Evolutionary conservation across 1,284 basidiomycete genomes (phyloP).

Genomic region (Ceratobasidium sp.): DNA sequence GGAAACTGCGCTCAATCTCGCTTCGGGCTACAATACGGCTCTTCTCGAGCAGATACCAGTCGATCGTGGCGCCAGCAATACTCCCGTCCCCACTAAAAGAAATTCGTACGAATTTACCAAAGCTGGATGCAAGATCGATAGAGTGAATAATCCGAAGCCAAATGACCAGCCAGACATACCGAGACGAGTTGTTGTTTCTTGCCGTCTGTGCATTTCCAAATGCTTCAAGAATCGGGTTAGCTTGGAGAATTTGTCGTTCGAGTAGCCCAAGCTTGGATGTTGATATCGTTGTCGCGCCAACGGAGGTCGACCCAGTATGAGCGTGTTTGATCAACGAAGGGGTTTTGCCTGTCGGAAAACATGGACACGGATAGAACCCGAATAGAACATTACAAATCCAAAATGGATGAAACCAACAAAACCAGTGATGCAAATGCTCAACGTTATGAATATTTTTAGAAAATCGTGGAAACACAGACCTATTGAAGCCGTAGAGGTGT

Average conservation of each 20-base stretch:
- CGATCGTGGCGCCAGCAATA: constrained; percentile 97
- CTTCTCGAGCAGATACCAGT: constrained; percentile 99
- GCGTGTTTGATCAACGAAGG: constrained; percentile 31
- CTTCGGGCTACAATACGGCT: constrained; percentile 92
- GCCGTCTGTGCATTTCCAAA: constrained; percentile 99
- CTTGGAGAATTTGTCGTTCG: constrained; percentile 96
- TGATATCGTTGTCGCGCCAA: constrained; percentile 65
- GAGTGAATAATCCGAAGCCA: neutral
- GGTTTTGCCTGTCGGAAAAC: constrained; percentile 17
- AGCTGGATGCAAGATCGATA: constrained; percentile 51
- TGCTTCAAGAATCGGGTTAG: constrained; percentile 97
- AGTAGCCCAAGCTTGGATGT: constrained; percentile 86
- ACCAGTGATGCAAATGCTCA: neutral
- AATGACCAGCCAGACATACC: constrained; percentile 68
- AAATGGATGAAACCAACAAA: constrained; percentile 60
- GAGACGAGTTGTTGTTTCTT: constrained; percentile 98
- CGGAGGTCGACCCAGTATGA: constrained; percentile 46
- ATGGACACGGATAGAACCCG: constrained; percentile 19
- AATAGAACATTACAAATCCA: constrained; percentile 26
- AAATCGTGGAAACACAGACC: neutral
- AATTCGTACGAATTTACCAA: constrained; percentile 95
- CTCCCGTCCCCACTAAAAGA: constrained; percentile 94
- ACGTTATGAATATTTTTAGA: neutral
- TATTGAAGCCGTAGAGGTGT: constrained; percentile 46
- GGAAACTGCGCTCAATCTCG: constrained; percentile 92